phyloP scores from a whole-genome alignment of 176 grass and related monocot species.

The Triticum monococcum region DNA sequence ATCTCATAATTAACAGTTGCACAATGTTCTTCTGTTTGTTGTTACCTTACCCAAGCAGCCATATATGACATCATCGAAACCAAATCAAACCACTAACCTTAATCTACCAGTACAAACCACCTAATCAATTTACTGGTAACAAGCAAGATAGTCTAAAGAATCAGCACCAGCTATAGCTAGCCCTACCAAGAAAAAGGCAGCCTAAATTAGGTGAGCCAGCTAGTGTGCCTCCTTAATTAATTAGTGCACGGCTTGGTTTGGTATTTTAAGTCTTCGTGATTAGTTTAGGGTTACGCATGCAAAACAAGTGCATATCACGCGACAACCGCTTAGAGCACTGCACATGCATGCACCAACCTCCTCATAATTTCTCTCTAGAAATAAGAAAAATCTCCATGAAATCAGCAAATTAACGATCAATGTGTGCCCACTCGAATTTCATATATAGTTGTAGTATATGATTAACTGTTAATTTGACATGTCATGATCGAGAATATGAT shows the following conservation, averaged over 20 bases:
- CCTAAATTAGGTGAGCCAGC: slow-evolving; percentile 32
- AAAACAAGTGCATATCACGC: slow-evolving; percentile 57
- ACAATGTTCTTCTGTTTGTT: neutral
- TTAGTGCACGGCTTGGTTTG: neutral
- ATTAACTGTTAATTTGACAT: neutral
- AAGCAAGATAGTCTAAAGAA: neutral
- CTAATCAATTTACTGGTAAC: neutral
- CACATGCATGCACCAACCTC: slow-evolving; percentile 25
- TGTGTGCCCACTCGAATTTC: neutral
- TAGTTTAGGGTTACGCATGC: neutral
- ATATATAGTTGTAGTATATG: neutral
- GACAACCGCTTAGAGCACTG: neutral
- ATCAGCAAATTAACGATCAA: neutral
- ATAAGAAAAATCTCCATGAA: too few relatives aligned
- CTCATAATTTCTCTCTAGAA: too few relatives aligned
- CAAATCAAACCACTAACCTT: neutral
- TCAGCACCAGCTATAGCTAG: neutral
- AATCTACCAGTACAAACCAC: neutral
- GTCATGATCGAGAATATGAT: neutral
- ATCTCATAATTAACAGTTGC: neutral
- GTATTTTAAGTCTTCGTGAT: too few relatives aligned
- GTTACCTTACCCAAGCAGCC: neutral
- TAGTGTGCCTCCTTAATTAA: neutral
- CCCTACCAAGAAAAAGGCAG: slow-evolving; percentile 10
- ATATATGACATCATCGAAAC: neutral